A percentile compares a stretch with the other conserved stretches of the same genome.
Evolutionary conservation across 2,329 filamentous ascomycete species (phyloP).

Genomic region (Cercospora nicotianae): DNA sequence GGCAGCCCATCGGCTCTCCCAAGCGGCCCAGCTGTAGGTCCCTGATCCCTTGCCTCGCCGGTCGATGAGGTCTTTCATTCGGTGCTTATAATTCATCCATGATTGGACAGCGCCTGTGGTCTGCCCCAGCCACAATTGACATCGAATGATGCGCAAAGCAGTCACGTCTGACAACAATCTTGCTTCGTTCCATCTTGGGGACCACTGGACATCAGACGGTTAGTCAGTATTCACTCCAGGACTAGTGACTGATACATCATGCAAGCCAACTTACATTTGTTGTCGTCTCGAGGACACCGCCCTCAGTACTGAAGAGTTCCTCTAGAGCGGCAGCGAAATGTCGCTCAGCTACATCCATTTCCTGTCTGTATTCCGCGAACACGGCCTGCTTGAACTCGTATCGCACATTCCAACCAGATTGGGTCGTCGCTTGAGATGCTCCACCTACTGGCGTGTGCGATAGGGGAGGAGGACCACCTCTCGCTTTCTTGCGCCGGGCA

Average conservation of each 20-base stretch:
- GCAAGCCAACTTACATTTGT: conserved; percentile 53
- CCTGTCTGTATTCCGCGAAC: conserved; percentile 89
- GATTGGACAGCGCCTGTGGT: conserved; percentile 76
- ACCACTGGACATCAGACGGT: conserved; percentile 56
- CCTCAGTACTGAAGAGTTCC: conserved; percentile 72
- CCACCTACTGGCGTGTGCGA: conserved; percentile 79
- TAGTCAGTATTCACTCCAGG: background rate
- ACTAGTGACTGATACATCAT: background rate
- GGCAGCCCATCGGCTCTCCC: conserved; percentile 74
- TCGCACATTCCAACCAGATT: conserved; percentile 85
- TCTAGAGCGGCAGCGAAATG: conserved; percentile 89
- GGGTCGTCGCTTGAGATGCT: conserved; percentile 80
- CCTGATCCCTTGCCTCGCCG: conserved; percentile 78
- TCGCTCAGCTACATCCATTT: conserved; percentile 82
- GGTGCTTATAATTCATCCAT: conserved; percentile 75
- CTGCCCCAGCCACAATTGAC: conserved; percentile 75
- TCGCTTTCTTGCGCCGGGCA: conserved; percentile 79
- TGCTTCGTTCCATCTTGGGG: conserved; percentile 87
- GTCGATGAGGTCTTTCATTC: conserved; percentile 75
- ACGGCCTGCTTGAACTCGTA: conserved; percentile 93
- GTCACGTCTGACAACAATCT: conserved; percentile 80
- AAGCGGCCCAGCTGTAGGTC: conserved; percentile 92
- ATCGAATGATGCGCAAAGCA: conserved; percentile 77
- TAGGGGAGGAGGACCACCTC: conserved; percentile 74
- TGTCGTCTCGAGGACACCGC: conserved; percentile 74